Evolutionary conservation across 768 basidiomycete genomes (phyloP).

Genomic region (Agaricus subrufescens): DNA sequence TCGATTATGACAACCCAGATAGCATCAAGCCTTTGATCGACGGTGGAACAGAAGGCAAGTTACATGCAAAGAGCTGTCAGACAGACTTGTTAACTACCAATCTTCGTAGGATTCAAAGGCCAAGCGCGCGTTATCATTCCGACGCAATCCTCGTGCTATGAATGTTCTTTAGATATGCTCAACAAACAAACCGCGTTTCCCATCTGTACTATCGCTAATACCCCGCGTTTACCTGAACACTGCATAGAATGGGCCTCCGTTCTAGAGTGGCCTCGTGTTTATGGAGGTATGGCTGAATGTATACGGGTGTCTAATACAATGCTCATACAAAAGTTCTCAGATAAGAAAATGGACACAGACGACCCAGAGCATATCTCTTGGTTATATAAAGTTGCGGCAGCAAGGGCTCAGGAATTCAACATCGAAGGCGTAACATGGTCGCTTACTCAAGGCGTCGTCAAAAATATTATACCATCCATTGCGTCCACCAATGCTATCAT

Average conservation of each 20-base stretch:
- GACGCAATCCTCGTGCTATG: slow-evolving; percentile 93
- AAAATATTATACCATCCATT: slow-evolving; percentile 99
- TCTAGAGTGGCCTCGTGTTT: slow-evolving; percentile 94
- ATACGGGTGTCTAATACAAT: neutral
- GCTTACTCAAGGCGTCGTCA: slow-evolving; percentile 96
- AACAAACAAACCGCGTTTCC: slow-evolving; percentile 97
- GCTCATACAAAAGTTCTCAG: slow-evolving; percentile 29
- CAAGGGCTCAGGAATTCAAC: slow-evolving; percentile 89
- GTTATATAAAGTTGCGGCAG: slow-evolving; percentile 77
- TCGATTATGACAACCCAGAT: slow-evolving; percentile 90
- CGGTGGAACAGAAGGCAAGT: slow-evolving; percentile 92
- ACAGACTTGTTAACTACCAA: neutral
- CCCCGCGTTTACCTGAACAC: slow-evolving; percentile 95
- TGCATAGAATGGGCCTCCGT: slow-evolving; percentile 99
- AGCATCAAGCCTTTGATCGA: slow-evolving; percentile 96
- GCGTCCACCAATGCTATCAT: slow-evolving; percentile 99
- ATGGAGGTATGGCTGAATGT: slow-evolving; percentile 56
- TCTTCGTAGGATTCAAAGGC: slow-evolving; percentile 84
- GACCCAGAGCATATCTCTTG: slow-evolving; percentile 96
- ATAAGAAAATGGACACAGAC: slow-evolving; percentile 96
- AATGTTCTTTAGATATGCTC: slow-evolving; percentile 97
- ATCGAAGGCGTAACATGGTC: slow-evolving; percentile 99
- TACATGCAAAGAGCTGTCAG: neutral
- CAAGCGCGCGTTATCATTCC: slow-evolving; percentile 97
- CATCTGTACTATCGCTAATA: slow-evolving; percentile 98